Base-by-base conservation (phyloP, 257 asterid genomes). In the Solanum chiquidenum region DNA sequence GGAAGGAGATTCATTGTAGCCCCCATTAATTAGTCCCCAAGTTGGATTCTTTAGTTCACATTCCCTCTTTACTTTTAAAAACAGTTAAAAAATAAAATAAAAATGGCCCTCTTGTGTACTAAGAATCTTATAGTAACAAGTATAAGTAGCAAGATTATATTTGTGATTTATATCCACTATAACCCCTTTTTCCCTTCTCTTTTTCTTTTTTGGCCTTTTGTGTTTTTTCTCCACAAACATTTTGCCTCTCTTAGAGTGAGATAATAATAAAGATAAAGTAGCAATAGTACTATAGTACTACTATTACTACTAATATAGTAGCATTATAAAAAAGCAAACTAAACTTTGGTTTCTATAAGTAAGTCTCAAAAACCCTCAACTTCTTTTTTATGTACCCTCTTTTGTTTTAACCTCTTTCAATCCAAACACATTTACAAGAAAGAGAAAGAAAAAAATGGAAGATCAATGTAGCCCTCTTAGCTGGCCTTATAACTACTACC, bases 131-230 rank as follows among this genome's bases (percentile, higher is more conserved):
- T 87, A 69, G 89, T 90, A 88, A 58, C 85, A 79, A 79, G 85
- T 79, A 82, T 82, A 82, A 82, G 44, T 82, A 49, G 86, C 52
- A 29, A 82, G 69, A 46, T 29, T 49, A 18, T 79, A 35, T 74
- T 29, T 82, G 86, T 90, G 90, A 92, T 92, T 71, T 93, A 86
- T 87, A 86, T 86, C 86, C 89, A 91, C 92, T 92, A 84, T 89
- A 27, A 7, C 7, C 79, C 73, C 95, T 90, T 93, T 92, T 92
- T 91, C 91, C 29, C 16, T 73, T 16, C 29, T 21, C 42, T 74
- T 21, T 88, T 93, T 92, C 96, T 94, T 91, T 94, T 95, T 94
- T 95, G 93, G 92, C 93, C 94, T 91, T 91, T 91, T 92, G 86
- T 93, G 91, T 91, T 93, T 90, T 88, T 90, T 90, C 95, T 92